Percentiles rank a stretch among this genome's conserved stretches.
phyloP scores from a whole-genome alignment of 331 rosid species.

The Acacia pycnantha region DNA sequence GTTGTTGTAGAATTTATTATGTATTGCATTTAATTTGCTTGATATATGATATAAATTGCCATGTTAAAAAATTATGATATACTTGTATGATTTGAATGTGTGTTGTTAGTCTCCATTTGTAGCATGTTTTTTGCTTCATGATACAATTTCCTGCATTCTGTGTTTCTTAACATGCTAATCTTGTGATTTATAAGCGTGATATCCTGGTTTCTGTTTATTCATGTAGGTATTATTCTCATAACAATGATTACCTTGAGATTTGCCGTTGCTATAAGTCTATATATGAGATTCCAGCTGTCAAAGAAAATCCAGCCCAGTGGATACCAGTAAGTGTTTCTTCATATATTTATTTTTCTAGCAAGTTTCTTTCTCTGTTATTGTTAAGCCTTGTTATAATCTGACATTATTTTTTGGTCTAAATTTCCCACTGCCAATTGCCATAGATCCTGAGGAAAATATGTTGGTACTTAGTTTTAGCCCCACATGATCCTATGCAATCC shows the following conservation, averaged over 20 bases:
- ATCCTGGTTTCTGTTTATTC: constrained; percentile 22
- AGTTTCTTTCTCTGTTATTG: constrained; percentile 9
- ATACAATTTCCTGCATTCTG: background rate
- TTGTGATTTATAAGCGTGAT: background rate
- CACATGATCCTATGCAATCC: constrained; percentile 94
- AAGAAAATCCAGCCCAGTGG: constrained; percentile 76
- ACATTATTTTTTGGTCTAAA: constrained; percentile 10
- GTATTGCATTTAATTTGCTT: background rate
- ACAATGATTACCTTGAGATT: constrained; percentile 89
- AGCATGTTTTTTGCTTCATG: background rate
- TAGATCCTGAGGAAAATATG: constrained; percentile 95
- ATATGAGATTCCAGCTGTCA: constrained; percentile 86
- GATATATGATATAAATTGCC: background rate
- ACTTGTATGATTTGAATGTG: background rate
- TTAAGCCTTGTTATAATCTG: background rate
- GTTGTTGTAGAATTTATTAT: background rate
- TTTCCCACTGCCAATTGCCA: constrained; percentile 10
- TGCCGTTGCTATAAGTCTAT: constrained; percentile 94
- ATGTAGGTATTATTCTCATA: constrained; percentile 76
- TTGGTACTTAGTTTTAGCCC: constrained; percentile 89
- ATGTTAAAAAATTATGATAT: background rate
- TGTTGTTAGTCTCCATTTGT: background rate
- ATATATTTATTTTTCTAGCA: background rate
- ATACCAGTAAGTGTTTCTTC: constrained; percentile 55
- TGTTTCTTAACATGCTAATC: background rate